Evolutionary conservation across 2,329 filamentous ascomycete species (phyloP), one percentile per base, ranked within the genome.

Genomic region (Fusarium sp.): DNA sequence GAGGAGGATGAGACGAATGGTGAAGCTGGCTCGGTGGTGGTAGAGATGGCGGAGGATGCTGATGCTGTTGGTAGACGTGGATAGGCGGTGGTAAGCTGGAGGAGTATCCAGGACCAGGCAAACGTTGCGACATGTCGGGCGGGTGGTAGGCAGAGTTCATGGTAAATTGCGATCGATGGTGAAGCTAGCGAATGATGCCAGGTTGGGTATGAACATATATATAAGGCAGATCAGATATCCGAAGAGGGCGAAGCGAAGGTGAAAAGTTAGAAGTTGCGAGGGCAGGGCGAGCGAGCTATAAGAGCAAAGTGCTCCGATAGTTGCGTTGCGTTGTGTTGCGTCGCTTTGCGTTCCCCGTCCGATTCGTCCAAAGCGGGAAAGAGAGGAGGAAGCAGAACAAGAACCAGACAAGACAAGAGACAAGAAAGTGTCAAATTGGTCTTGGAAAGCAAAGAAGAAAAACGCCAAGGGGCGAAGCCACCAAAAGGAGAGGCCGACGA

Each of bases 81-180:
- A 73, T 68, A 41, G 73, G 56, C 48, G 58, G 58, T 22, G 72
- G 66, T 39, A 69, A 48, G 32, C 48, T 62, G 54, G 71, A 62
- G 41, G 67, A 53, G 57, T 77, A 77, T 40, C 71, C 70, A 45
- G 70, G 59, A 47, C 60, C 60, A 19, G 76, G 72, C 59, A 75
- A 68, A 52, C 74, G 75, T 68, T 78, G 77, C 43, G 76, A 71
- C 73, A 76, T 73, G 54, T 77, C 73, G 52, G 75, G 60, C 37
- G 65, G 72, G 45, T 71, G 73, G 58, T 78, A 78, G 63, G 70
- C 59, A 32, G 73, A 73, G 59, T 76, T 77, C 77, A 78, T 78
- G 62, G 48, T 50, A 39, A 33, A 47, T 56, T 45, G 56, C 50
- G 46, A 44, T 55, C 22, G 53, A 46, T 17, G 19, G 23, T 44